phyloP scores from a whole-genome alignment of 345 rosid genomes.

The Eucalyptus urophylla region DNA sequence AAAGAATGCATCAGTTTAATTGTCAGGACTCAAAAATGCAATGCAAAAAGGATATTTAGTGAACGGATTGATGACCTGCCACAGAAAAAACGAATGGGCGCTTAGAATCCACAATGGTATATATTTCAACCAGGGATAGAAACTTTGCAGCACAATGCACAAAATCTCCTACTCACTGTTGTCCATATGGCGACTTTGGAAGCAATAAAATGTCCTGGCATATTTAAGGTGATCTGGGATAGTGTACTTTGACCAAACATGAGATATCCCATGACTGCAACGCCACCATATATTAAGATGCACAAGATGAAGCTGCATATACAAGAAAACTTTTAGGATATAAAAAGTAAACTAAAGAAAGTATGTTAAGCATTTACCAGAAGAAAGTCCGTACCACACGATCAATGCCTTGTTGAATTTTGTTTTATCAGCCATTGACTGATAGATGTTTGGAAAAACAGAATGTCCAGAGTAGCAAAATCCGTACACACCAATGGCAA shows the following conservation, averaged over 20 bases:
- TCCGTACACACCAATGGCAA: constrained; percentile 77
- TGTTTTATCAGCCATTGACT: constrained; percentile 91
- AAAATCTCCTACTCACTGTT: constrained; percentile 38
- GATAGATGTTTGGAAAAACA: constrained; percentile 90
- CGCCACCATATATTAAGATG: constrained; percentile 53
- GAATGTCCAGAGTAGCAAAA: constrained; percentile 84
- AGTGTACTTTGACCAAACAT: constrained; percentile 82
- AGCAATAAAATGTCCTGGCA: constrained; percentile 44
- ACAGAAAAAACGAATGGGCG: neutral
- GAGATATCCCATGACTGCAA: constrained; percentile 70
- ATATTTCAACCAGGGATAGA: neutral
- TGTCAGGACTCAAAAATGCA: neutral
- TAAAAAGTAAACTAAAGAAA: neutral
- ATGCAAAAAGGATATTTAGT: constrained; percentile 61
- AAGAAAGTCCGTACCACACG: constrained; percentile 27
- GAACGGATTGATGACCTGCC: constrained; percentile 80
- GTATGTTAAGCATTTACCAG: neutral
- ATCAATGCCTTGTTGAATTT: constrained; percentile 57
- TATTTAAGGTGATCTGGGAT: constrained; percentile 87
- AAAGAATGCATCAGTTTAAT: neutral
- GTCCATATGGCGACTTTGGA: constrained; percentile 83
- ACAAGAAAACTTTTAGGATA: neutral
- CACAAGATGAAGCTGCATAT: constrained; percentile 62
- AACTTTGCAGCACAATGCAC: neutral
- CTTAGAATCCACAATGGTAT: neutral